phyloP scores from a whole-genome alignment of 306 rosid genomes.

The Nissolia schottii region DNA sequence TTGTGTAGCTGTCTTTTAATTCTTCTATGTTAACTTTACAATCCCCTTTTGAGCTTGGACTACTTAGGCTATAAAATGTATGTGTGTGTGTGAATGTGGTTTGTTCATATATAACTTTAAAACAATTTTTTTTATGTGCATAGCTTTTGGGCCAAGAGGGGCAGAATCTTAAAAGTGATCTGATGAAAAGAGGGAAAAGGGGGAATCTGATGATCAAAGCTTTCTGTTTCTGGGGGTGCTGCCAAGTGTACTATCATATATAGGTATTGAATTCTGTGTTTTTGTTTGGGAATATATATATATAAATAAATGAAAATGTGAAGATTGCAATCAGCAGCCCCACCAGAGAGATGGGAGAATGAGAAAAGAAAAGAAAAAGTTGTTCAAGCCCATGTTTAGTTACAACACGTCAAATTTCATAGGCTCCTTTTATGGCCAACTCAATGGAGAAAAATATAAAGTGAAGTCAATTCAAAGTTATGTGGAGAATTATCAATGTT shows the following conservation, averaged over 20 bases:
- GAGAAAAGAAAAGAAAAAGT: neutral
- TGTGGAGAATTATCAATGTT: constrained; percentile 28
- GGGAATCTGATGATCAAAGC: constrained; percentile 16
- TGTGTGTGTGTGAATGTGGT: neutral
- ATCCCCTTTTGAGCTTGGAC: neutral
- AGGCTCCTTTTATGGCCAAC: constrained; percentile 25
- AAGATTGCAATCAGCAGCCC: neutral
- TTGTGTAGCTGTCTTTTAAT: neutral
- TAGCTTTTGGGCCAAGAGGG: constrained; percentile 24
- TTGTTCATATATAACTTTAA: constrained; percentile 1
- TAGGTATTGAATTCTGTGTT: neutral
- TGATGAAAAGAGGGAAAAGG: constrained; percentile 10
- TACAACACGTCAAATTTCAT: constrained; percentile 11
- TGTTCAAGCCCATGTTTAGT: neutral
- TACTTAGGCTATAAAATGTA: neutral
- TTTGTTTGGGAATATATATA: constrained; percentile 7
- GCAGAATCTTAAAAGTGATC: neutral
- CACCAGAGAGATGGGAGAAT: neutral
- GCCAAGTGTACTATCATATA: constrained; percentile 38
- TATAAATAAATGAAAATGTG: neutral
- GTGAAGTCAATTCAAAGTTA: constrained; percentile 34
- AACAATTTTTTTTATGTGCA: constrained; percentile 19
- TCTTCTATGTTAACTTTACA: neutral
- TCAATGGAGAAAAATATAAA: neutral
- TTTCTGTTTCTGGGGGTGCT: constrained; percentile 27